These are phyloP conservation scores for Beta macrorhiza DNA, from an alignment of 179 eudicot genomes.

Conservation along the genomic window DNA sequence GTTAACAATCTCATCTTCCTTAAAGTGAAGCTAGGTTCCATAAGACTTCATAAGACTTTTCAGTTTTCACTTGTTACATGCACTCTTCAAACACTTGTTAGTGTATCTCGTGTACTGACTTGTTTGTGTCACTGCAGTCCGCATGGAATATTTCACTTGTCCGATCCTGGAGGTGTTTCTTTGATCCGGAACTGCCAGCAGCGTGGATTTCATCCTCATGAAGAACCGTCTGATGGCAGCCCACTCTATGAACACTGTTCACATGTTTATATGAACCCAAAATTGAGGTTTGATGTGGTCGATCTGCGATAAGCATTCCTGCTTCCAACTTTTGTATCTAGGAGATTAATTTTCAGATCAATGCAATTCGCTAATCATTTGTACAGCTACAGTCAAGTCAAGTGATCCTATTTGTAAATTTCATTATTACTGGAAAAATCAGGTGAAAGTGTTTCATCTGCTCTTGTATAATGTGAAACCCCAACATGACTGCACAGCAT, in stretches of 20 bases:
- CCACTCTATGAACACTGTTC: constrained; percentile 95
- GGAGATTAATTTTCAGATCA: constrained; percentile 9
- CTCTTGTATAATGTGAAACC: constrained; percentile 1
- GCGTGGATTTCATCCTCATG: constrained; percentile 99
- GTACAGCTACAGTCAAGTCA: constrained; percentile 14
- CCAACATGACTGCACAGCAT: not conserved
- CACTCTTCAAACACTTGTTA: not conserved
- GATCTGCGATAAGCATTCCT: constrained; percentile 63
- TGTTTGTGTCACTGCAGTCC: constrained; percentile 51
- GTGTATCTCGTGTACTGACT: constrained; percentile 4
- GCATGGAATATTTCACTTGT: constrained; percentile 93
- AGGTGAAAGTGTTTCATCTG: constrained; percentile 12
- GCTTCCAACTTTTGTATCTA: constrained; percentile 14
- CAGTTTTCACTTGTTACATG: not conserved
- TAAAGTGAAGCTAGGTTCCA: not conserved
- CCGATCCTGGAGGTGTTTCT: constrained; percentile 90
- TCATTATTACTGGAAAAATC: constrained; percentile 8
- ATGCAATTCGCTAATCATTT: constrained; percentile 9
- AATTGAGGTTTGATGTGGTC: constrained; percentile 71
- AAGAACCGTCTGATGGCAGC: constrained; percentile 89
- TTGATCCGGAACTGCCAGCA: constrained; percentile 79
- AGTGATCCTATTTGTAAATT: constrained; percentile 17
- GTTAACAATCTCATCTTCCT: not conserved
- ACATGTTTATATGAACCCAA: constrained; percentile 85
- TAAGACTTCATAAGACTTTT: not conserved